A percentile compares a stretch with the other conserved stretches of the same genome.
These are phyloP conservation scores for Exophiala sp. DNA, from an alignment of 2,329 filamentous ascomycete species.

Conservation along the genomic window DNA sequence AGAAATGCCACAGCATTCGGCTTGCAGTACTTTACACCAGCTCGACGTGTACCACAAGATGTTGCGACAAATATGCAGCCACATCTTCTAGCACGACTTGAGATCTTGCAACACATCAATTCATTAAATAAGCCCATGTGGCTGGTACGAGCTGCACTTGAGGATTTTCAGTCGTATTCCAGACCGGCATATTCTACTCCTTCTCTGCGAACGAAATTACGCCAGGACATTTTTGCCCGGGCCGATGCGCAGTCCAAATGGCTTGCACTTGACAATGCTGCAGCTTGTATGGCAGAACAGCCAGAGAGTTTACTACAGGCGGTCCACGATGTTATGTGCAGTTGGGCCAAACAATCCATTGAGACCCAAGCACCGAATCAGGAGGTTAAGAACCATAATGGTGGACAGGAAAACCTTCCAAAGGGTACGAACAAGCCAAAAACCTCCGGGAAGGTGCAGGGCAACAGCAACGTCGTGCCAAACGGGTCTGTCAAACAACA, in stretches of 20 bases:
- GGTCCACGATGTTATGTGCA: constrained; percentile 22
- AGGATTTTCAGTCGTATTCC: constrained; percentile 26
- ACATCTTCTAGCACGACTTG: constrained; percentile 25
- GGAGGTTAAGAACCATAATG: background rate
- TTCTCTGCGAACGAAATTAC: constrained; percentile 20
- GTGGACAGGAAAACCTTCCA: background rate
- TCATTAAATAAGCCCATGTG: constrained; percentile 18
- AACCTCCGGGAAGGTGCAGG: constrained; percentile 1
- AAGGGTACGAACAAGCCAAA: background rate
- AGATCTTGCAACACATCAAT: constrained; percentile 23
- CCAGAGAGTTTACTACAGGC: constrained; percentile 23
- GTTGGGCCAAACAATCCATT: constrained; percentile 18
- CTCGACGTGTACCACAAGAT: constrained; percentile 9
- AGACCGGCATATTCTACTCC: constrained; percentile 23
- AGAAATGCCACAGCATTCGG: constrained; percentile 20
- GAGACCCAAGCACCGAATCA: background rate
- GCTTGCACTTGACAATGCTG: constrained; percentile 24
- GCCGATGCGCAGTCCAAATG: constrained; percentile 16
- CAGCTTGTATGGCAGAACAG: constrained; percentile 19
- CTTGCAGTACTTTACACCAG: constrained; percentile 24
- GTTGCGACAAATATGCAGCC: constrained; percentile 10
- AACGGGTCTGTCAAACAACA: constrained; percentile 9
- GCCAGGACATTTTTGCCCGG: constrained; percentile 22
- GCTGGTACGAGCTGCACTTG: constrained; percentile 26
- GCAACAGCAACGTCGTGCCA: background rate